Evolutionary conservation across 2,329 filamentous ascomycete species (phyloP), one percentile per base, ranked within the genome.

Genomic region (Talaromyces sp.): DNA sequence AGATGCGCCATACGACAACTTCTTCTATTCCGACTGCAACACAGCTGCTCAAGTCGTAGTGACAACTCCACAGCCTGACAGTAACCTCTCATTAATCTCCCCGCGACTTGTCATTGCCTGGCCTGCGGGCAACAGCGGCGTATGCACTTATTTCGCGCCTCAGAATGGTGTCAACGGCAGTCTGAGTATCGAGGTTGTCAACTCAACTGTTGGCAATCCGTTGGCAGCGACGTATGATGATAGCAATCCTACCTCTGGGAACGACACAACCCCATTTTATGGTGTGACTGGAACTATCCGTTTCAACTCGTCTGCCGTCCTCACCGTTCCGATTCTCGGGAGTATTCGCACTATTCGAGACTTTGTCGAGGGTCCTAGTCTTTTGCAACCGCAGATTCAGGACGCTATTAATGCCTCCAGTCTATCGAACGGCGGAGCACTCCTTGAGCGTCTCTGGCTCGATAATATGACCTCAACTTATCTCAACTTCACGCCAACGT

Each of bases 11-110:
- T 88, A 89, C 66, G 80, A 86, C 45, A 89, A 89, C 70, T 88
- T 86, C 74, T 88, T 90, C 75, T 86, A 87, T 68, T 88, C 86
- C 0, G 87, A 89, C 70, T 89, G 86, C 73, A 81, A 87, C 67
- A 80, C 82, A 1, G 82, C 84, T 39, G 81, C 82, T 5, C 87
- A 89, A 68, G 85, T 87, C 0, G 83, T 90, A 0, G 76, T 89
- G 0, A 89, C 86, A 0, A 87, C 81, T 66, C 87, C 87, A 14
- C 73, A 83, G 0, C 70, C 79, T 1, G 79, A 82, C 16, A 87
- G 83, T 64, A 81, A 88, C 68, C 75, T 87, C 1, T 81, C 77
- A 1, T 76, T 86, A 39, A 85, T 88, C 66, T 79, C 81, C 0
- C 86, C 87, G 9, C 80, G 87, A n/a, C 73, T 90, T 24, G 78